Base-by-base conservation (phyloP, 2,329 filamentous ascomycete species). In the Cladosporium oxysporum region DNA sequence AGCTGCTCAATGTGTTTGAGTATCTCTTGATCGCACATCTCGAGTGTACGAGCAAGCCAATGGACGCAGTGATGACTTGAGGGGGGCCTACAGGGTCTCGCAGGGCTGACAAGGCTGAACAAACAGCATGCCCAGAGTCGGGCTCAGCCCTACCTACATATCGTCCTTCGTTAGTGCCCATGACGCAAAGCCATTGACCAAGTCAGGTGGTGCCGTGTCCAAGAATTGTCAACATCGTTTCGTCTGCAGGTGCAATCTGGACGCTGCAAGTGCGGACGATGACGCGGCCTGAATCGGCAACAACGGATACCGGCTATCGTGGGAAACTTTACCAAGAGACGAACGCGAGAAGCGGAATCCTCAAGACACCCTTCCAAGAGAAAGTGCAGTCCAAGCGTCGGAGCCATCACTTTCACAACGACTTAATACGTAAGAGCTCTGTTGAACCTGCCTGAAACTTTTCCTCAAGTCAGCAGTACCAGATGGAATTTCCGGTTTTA, bases 1-100 rank as follows among this genome's bases (percentile, higher is more conserved):
- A 71, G 66, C 53, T 69, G 64, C 28, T 68, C 69, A 59, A 72
- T 71, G 8, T 33, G 55, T 23, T 58, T 21, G 55, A 58, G 55
- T 16, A n/a, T 16, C 16, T 58, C 33, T 18, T 58, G 55, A 8
- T 55, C 52, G 52, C 52, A 31, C 52, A 55, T 55, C 2, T 14
- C 26, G 28, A 23, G 3, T 16, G 23, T 3, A 44, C 37, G 5
- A 12, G 5, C 8, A 29, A n/a, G 12, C 16, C 52, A 31, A 55
- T 55, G 18, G 41, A 47, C 3, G 41, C 12, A 10, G 7, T 33
- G 16, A 33, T 2, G 28, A 12, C 52, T 33, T 29, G 16, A 11
- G 16, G 16, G 1, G 11, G 18, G 21, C 41, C n/a, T 33, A 31
- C 28, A 33, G 28, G 50, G 29, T 55, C 28, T 18, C 3, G 52